Evolutionary conservation across 148 eudicot genomes (phyloP).

Genomic region (Rhododendron vialii): DNA sequence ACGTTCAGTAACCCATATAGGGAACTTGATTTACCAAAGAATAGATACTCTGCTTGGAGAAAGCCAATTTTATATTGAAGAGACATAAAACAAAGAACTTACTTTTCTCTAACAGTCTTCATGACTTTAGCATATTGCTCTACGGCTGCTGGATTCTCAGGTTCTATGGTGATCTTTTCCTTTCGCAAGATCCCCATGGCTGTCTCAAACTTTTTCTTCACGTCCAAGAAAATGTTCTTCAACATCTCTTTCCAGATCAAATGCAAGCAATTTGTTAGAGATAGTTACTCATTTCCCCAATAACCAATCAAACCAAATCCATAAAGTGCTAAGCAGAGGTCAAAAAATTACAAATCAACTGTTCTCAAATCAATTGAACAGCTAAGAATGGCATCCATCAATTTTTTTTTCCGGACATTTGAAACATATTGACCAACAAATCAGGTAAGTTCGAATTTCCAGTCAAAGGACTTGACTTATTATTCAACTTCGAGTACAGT

Average conservation of each 20-base stretch:
- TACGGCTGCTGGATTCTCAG: slow-evolving; percentile 84
- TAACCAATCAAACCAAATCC: slow-evolving; percentile 27
- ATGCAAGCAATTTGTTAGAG: slow-evolving; percentile 17
- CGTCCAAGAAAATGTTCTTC: slow-evolving; percentile 82
- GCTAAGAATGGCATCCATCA: neutral
- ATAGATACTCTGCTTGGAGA: neutral
- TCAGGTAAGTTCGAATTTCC: neutral
- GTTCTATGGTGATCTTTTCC: slow-evolving; percentile 92
- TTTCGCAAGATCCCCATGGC: slow-evolving; percentile 67
- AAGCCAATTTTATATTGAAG: neutral
- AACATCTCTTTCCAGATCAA: slow-evolving; percentile 64
- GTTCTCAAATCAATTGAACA: neutral
- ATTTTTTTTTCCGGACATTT: neutral
- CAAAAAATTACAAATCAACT: neutral
- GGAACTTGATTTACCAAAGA: neutral
- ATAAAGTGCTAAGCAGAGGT: slow-evolving; percentile 16
- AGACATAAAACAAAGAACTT: slow-evolving; percentile 10
- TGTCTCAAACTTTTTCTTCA: slow-evolving; percentile 86
- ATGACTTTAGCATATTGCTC: slow-evolving; percentile 75
- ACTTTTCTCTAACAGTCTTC: slow-evolving; percentile 80
- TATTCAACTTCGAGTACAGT: neutral
- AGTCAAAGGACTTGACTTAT: neutral
- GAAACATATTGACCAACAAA: neutral
- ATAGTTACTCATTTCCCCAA: neutral
- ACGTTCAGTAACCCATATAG: slow-evolving; percentile 28